Base-by-base conservation (phyloP, 768 basidiomycete species). In the Amanita rimosa region DNA sequence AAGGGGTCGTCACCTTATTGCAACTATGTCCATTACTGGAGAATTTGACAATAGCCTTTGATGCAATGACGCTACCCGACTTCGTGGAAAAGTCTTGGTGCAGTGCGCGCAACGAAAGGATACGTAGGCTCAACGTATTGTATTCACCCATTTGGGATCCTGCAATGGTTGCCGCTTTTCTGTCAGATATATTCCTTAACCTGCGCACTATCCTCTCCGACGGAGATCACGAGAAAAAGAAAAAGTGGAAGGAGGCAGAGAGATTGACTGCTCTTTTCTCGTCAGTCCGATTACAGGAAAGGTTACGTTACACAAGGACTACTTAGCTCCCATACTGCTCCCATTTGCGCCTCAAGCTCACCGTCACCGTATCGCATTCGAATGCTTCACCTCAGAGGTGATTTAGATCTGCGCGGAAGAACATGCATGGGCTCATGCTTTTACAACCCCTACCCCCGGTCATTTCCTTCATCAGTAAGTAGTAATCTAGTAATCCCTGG, bases 161-260 rank as follows among this genome's bases (percentile, higher is more conserved):
- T 4, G 8, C 19, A 6, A 16, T 10, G 16, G 46, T 47, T 4
- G 46, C 46, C 14, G 22, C 46, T 11, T 47, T 47, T 14, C 34
- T 47, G 8, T 47, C 46, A 9, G 46, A 47, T 7, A 38, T 47
- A 26, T 37, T 47, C 13, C 46, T 36, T 8, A 47, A 47, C 10
- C 34, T 47, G 35, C 21, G 36, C 24, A n/a, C 13, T 16, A 37
- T 47, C 13, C 1, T 24, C 22, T 24, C 22, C 8, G 24, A 9
- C 29, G n/a, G n/a, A n/a, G n/a, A n/a, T n/a, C n/a, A n/a, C n/a
- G n/a, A n/a, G n/a, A n/a, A n/a, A n/a, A n/a, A n/a, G n/a, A n/a
- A 10, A 22, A 45, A 45, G 17, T 45, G 44, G 44, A 29, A 21
- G n/a, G 21, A 33, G 17, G 22, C 10, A 13, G 44, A 45, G 29